Base-by-base conservation (phyloP, 2,329 filamentous ascomycete species). In the Fusarium sp. region DNA sequence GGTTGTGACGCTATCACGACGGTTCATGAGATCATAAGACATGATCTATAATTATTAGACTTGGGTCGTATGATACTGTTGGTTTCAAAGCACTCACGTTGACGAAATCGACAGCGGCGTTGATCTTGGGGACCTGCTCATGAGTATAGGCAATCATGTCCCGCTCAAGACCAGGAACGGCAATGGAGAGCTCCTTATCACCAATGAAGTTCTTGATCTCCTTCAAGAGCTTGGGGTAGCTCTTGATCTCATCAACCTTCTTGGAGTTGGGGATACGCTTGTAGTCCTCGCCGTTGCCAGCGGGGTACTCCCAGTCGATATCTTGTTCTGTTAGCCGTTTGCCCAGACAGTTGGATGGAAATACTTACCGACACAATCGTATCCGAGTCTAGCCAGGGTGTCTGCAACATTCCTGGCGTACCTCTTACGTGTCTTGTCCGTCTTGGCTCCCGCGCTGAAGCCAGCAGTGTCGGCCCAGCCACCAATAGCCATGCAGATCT, bases 1-100 rank as follows among this genome's bases (percentile, higher is more conserved):
- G 31, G 85, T 86, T 3, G 92, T 94, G 22, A 85, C 80, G 58
- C 84, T 88, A 79, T 93, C 90, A n/a, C 92, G 88, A 12, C 92
- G 90, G 82, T 93, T 93, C 87, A 92, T 92, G 56, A 94, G 79
- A 77, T 94, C 92, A 79, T 94, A 94, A 10, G 88, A 87, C 92
- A 93, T 93, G 71, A 94, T 82, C 81, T 83, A 12, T 14, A 0
- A 7, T 0, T 4, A 55, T 75, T 14, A 77, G 56, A 7, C 6
- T 0, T 5, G 7, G 9, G 3, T 2, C 1, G 0, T 0, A 17
- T 17, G 2, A 16, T 1, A 9, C 2, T 4, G 2, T 0, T 36
- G 8, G 3, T 14, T 8, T 31, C 4, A 16, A 4, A 1, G 11
- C 6, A 74, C 73, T 64, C 53, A 82, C 82, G 57, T 93, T 93